A percentile compares a stretch with the other conserved stretches of the same genome.
These are phyloP conservation scores for Talaromyces liani DNA, from an alignment of 495 filamentous ascomycete species.

Conservation along the genomic window DNA sequence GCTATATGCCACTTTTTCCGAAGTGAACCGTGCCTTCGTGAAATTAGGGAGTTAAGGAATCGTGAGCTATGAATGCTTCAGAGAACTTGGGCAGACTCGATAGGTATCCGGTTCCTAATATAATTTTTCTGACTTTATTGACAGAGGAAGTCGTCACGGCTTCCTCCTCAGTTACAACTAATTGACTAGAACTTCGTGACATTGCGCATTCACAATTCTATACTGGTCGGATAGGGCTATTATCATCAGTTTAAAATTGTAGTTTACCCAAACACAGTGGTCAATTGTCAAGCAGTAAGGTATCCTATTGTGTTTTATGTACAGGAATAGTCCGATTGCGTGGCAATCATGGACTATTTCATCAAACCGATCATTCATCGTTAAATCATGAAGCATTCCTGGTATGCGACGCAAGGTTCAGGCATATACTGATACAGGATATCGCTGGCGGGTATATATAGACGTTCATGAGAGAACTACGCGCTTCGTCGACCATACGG, in stretches of 20 bases:
- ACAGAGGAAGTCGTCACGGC: background rate
- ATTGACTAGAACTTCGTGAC: background rate
- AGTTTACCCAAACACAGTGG: no score
- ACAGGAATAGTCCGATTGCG: background rate
- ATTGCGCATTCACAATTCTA: background rate
- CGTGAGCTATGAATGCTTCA: background rate
- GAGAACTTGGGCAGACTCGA: background rate
- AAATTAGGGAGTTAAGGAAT: background rate
- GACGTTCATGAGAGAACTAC: constrained; percentile 15
- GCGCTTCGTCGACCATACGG: constrained; percentile 62
- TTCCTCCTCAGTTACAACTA: background rate
- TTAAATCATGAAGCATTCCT: background rate
- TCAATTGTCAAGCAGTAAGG: no score
- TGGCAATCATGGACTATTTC: background rate
- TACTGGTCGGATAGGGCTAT: no score
- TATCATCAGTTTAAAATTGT: no score
- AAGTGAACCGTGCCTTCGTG: background rate
- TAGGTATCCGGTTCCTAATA: background rate
- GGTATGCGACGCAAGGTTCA: background rate
- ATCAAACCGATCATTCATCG: background rate
- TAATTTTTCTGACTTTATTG: background rate
- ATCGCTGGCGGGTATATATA: background rate
- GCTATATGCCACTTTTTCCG: background rate
- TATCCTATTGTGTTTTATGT: background rate
- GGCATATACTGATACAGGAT: background rate